Conservation (phyloP, 2,329 filamentous ascomycete genomes). For the Exophiala sp. region DNA sequence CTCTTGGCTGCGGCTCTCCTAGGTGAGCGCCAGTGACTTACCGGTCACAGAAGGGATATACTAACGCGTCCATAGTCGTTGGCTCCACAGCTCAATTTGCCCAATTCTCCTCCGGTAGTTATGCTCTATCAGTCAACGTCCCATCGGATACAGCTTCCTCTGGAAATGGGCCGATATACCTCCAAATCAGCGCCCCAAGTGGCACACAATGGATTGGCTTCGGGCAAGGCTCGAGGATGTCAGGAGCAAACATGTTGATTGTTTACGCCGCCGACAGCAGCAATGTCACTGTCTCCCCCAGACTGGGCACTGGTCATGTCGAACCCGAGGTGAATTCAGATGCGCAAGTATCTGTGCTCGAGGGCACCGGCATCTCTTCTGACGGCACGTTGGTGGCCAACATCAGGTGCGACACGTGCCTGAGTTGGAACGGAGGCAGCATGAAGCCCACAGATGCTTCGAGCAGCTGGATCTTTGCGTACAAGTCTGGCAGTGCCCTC, state of each 20-base stretch:
- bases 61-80: constrained; percentile 33
- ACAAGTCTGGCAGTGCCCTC: constrained; percentile 43
- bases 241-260: constrained; percentile 53
- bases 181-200: constrained; percentile 52
- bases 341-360: constrained; percentile 46
- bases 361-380: constrained; percentile 47
- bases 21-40: constrained; percentile 5
- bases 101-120: constrained; percentile 10
- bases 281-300: constrained; percentile 54
- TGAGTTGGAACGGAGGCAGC: constrained; percentile 47
- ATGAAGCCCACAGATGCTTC: constrained; percentile 44
- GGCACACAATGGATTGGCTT: constrained; percentile 51
- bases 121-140: constrained; percentile 45
- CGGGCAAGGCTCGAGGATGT: constrained; percentile 52
- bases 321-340: constrained; percentile 40
- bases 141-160: constrained; percentile 48
- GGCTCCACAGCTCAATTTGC: constrained; percentile 25
- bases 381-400: constrained; percentile 52
- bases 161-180: constrained; percentile 51
- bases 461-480: constrained; percentile 50
- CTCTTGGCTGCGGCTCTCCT: constrained; percentile 17
- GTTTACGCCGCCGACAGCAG: constrained; percentile 50
- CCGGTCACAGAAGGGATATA: constrained; percentile 20
- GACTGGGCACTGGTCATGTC: constrained; percentile 42
- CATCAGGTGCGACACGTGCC: constrained; percentile 51